Evolutionary conservation across 148 eudicot genomes (phyloP), one percentile per base, ranked within the genome.

Genomic region (Drosera capensis): DNA sequence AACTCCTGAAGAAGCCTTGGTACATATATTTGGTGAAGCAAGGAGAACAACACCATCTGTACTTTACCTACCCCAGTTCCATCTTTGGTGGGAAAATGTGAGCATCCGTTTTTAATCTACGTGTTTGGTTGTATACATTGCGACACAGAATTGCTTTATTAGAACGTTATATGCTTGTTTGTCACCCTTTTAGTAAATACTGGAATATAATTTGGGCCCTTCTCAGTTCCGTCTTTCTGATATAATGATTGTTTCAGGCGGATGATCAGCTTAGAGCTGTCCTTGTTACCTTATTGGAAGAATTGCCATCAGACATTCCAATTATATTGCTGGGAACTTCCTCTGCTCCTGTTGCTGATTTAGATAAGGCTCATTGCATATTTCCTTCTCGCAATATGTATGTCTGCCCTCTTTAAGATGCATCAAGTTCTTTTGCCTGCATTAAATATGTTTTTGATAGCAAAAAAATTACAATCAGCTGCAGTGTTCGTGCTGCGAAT

Each of bases 31-130:
- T 74, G 67, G 86, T 60, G 99, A 92, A 79, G 95, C 95, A 26
- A 79, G 99, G 69, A 85, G 99, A 71, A 81, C 80, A 35, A 81
- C 86, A 23, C 99, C 99, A 12, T 85, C 95, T 38, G 70, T 92
- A 55, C 85, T 90, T 46, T 92, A 85, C 64, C 30, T 86, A 53
- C 94, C 99, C 48, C 85, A 92, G 45, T 81, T 75, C 59, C 59
- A 77, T 62, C 80, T 75, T 52, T 92, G 99, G 99, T 81, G 95
- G 94, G 95, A 85, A 54, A 92, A 77, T 70, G 95, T 92, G 72
- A 70, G 86, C 63, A 63, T 57, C 55, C 19, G 13, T 16, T 43
- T 56, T 20, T 14, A 22, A n/a, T 28, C n/a, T 36, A 41, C 11
- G 14, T 20, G 20, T 1, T 1, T 35, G 28, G 8, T 13, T 5